Base-by-base conservation (phyloP, 148 eudicot genomes). In the Vaccinium myrtillus region DNA sequence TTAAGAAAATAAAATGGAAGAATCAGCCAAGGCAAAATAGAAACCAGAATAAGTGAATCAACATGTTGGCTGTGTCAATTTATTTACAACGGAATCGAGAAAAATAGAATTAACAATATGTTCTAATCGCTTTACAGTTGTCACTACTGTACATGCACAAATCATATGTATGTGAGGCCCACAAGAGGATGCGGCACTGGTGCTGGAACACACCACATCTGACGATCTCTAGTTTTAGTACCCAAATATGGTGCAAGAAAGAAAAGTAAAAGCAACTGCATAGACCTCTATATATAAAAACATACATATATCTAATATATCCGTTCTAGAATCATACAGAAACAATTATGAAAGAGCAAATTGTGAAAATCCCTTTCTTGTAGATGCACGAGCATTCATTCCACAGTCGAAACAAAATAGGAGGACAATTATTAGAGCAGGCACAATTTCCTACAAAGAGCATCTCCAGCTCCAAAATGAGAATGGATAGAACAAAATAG, bases 401-500 rank as follows among this genome's bases (percentile, higher is more conserved):
- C 46, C 78, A 75, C 39, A 12, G 74, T 39, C 43, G 78, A 43
- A 46, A 75, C 78, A 75, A 74, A 74, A 19, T 43, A 74, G 36
- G 43, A 43, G 4, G 19, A 13, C 39, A 23, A 36, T 2, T 74
- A 21, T 48, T 8, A 43, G 13, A 82, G 46, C 43, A 27, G 56
- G 53, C 73, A 85, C 27, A 80, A 30, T 59, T 21, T 0, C 75
- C 7, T 14, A 16, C 11, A 19, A 4, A 84, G 43, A 39, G 43
- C 43, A 39, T 39, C 43, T 39, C 43, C 43, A 39, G 5, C 6
- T 39, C 43, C 43, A 39, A 39, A 39, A 39, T 39, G 43, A 39
- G 43, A 39, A 39, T 2, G 43, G 43, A 39, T 39, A 5, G 4
- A 5, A 39, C 43, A 39, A 5, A 39, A 39, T 39, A 5, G 43